A percentile compares a stretch with the other conserved stretches of the same genome.
These are phyloP conservation scores for Mytilinidion resinicola DNA, from an alignment of 495 filamentous ascomycete genomes.

Conservation along the genomic window DNA sequence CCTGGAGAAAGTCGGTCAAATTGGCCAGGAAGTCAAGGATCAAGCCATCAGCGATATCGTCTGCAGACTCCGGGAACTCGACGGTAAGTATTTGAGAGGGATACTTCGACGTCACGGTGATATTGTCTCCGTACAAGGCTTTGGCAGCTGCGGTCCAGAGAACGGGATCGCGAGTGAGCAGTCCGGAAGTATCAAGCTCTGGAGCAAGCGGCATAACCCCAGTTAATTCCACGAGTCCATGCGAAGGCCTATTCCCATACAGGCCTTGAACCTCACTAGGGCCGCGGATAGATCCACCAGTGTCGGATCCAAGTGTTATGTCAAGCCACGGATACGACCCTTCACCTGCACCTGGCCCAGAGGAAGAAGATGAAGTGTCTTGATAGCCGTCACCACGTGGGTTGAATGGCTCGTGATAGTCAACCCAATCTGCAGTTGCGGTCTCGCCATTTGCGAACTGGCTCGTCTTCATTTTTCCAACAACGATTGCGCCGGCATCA, in stretches of 20 bases:
- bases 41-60: slow-evolving; percentile 19
- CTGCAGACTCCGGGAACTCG: slow-evolving; percentile 20
- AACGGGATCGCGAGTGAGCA: slow-evolving; percentile 31
- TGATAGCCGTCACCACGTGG: slow-evolving; percentile 37
- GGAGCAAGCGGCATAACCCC: slow-evolving; percentile 44
- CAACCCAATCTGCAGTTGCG: slow-evolving; percentile 49
- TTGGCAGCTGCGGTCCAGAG: slow-evolving; percentile 22
- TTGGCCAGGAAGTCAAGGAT: slow-evolving; percentile 30
- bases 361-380: slow-evolving; percentile 30
- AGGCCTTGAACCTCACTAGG: slow-evolving; percentile 45
- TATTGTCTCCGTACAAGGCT: slow-evolving; percentile 28
- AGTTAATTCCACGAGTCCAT: slow-evolving; percentile 41
- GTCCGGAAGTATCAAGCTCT: slow-evolving; percentile 43
- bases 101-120: slow-evolving; percentile 29
- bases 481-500: slow-evolving; percentile 52
- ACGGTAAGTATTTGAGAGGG: slow-evolving; percentile 26
- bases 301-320: slow-evolving; percentile 33
- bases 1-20: slow-evolving; percentile 26
- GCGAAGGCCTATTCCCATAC: slow-evolving; percentile 47
- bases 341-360: slow-evolving; percentile 29
- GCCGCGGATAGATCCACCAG: slow-evolving; percentile 44
- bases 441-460: slow-evolving; percentile 55
- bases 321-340: slow-evolving; percentile 35
- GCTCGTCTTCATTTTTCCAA: slow-evolving; percentile 54
- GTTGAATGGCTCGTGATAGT: slow-evolving; percentile 39